Evolutionary conservation across 2,329 filamentous ascomycete genomes (phyloP).

Genomic region (Lecanicillium sp.): DNA sequence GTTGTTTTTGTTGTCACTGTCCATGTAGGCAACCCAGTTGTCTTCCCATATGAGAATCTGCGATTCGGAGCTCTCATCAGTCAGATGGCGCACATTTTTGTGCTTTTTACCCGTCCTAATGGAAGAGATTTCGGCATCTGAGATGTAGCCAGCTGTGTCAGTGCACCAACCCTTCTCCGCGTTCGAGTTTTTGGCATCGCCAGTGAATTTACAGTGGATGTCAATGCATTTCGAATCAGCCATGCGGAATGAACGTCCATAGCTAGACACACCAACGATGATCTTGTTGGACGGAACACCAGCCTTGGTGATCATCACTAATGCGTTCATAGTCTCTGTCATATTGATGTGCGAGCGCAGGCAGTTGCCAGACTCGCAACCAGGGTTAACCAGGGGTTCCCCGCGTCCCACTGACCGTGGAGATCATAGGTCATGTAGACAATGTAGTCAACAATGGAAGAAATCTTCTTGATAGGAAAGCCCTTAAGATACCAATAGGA

Average conservation of each 20-base stretch:
- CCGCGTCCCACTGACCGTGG: slow-evolving; percentile 31
- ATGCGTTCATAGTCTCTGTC: slow-evolving; percentile 27
- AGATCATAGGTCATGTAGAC: slow-evolving; percentile 32
- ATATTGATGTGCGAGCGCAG: slow-evolving; percentile 31
- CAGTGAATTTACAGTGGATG: slow-evolving; percentile 22
- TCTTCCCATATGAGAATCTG: too few species aligned
- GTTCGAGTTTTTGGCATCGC: slow-evolving; percentile 16
- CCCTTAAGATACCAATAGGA: slow-evolving; percentile 30
- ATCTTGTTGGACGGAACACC: slow-evolving; percentile 26
- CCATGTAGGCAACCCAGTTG: neutral
- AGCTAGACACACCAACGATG: slow-evolving; percentile 24
- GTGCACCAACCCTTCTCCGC: slow-evolving; percentile 25
- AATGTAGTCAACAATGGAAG: slow-evolving; percentile 26
- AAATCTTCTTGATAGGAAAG: slow-evolving; percentile 25
- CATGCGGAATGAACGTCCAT: slow-evolving; percentile 30
- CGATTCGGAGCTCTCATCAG: too few species aligned
- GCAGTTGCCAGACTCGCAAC: slow-evolving; percentile 28
- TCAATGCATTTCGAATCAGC: slow-evolving; percentile 21
- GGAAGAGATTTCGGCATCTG: slow-evolving; percentile 27
- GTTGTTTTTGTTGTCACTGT: neutral
- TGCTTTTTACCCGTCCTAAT: too few species aligned
- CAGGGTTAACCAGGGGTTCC: too few species aligned
- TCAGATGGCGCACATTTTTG: too few species aligned
- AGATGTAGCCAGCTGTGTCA: slow-evolving; percentile 25
- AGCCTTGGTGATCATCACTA: slow-evolving; percentile 31